Base-by-base conservation (phyloP, 2,329 filamentous ascomycete species). In the Fusarium sp. region DNA sequence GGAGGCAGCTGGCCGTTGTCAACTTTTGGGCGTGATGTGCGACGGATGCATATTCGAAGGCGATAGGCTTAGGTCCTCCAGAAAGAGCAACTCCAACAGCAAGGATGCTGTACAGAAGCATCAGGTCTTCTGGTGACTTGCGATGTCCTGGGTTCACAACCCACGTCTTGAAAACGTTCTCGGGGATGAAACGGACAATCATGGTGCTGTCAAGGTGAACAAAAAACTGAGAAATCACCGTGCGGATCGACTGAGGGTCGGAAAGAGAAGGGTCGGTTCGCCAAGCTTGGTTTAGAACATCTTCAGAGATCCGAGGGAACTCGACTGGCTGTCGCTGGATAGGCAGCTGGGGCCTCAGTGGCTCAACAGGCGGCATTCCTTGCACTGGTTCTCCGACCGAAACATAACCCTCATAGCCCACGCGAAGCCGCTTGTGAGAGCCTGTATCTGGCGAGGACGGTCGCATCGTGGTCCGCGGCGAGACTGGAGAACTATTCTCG, bases 11-110 rank as follows among this genome's bases (percentile, higher is more conserved):
- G 10, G 54, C 44, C 2, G 55, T 61, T 7, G 68, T 64, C 41
- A 67, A 72, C 45, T 72, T 76, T 45, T 79, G 76, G 5, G 86
- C 87, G 68, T 85, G 85, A 43, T 83, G 79, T 5, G 87, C 86
- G 45, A 89, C 83, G 34, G 80, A 77, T 4, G 78, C 77, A 45
- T 80, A 79, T 51, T 79, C 76, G 43, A 69, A 73, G 7, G 77
- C 77, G 35, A 77, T 76, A 22, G 72, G 64, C 50, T 73, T 75
- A 1, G 74, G 70, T 7, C 77, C 77, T 34, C 72, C 75, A n/a
- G 77, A 77, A 22, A 78, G 62, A n/a, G 73, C 70, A 31, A 77
- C 72, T 8, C 79, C 77, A 28, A 77, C 67, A 31, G 77, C 76
- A 43, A 80, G 73, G 47, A 77, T 75, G 64, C 76, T 82, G 76